Conservation (phyloP, 106 monocot species). For the Vanilla planifolia region DNA sequence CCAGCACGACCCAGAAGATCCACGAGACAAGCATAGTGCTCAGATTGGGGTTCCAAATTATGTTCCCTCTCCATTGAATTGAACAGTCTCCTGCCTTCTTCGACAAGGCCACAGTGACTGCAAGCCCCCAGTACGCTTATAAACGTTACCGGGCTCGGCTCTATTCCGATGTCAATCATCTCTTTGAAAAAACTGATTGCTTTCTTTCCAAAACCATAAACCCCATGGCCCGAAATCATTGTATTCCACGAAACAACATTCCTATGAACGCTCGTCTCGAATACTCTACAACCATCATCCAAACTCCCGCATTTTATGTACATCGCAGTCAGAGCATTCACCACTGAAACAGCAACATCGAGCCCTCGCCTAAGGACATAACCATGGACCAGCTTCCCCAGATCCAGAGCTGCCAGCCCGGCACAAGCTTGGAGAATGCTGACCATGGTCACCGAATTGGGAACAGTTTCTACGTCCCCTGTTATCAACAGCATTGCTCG, state of each 20-base stretch:
- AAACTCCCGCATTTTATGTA: constrained; percentile 54
- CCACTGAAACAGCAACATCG: constrained; percentile 37
- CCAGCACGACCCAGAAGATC: constrained; percentile 74
- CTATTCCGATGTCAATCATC: constrained; percentile 36
- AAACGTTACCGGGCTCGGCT: constrained; percentile 41
- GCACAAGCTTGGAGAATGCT: constrained; percentile 74
- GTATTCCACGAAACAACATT: constrained; percentile 83
- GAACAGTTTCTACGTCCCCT: constrained; percentile 19
- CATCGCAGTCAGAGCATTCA: constrained; percentile 64
- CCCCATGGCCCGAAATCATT: constrained; percentile 41
- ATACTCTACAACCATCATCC: constrained; percentile 27
- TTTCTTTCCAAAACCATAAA: constrained; percentile 45
- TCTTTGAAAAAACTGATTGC: constrained; percentile 44
- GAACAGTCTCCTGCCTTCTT: constrained; percentile 46
- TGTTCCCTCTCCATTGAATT: constrained; percentile 33
- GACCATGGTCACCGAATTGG: constrained; percentile 78
- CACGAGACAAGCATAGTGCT: constrained; percentile 69
- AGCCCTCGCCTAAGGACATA: constrained; percentile 55
- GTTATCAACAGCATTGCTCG: constrained; percentile 45
- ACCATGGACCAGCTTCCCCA: constrained; percentile 60
- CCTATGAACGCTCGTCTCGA: constrained; percentile 19
- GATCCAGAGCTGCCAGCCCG: constrained; percentile 45
- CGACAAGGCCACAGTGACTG: constrained; percentile 49
- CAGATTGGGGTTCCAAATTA: constrained; percentile 27
- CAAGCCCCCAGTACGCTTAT: constrained; percentile 55